Conservation (phyloP, 306 rosid species). For the Dryas alaskensis region DNA sequence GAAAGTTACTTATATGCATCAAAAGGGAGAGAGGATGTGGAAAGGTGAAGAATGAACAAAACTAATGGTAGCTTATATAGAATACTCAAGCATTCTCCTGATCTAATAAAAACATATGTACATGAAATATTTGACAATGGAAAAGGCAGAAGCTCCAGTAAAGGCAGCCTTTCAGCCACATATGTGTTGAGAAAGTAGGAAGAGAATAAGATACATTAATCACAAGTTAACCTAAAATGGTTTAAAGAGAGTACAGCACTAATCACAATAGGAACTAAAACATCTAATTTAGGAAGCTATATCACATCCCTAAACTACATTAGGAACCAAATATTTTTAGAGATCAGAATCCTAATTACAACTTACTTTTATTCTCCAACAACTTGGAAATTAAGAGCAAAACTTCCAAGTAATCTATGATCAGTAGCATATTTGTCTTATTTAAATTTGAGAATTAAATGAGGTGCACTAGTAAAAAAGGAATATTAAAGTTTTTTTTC, state of each 20-base stretch:
- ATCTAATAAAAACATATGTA: neutral
- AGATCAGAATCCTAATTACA: neutral
- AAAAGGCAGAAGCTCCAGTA: neutral
- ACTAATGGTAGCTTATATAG: neutral
- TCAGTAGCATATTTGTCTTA: no score
- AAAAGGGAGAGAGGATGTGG: neutral
- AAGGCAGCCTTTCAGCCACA: neutral
- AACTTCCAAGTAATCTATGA: neutral
- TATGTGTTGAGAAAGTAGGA: neutral
- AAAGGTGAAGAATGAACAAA: neutral
- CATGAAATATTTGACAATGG: neutral
- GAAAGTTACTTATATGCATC: conserved; percentile 5
- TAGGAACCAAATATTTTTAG: neutral
- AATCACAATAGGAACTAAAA: neutral
- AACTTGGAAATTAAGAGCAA: neutral
- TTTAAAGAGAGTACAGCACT: neutral
- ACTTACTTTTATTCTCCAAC: neutral
- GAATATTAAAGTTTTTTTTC: no score
- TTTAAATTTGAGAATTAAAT: no score
- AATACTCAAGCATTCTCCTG: neutral
- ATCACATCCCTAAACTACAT: neutral
- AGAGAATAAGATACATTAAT: neutral
- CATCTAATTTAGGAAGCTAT: neutral
- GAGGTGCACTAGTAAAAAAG: no score
- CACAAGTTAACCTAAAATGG: neutral